Evolutionary conservation across 1,284 basidiomycete species (phyloP).

Genomic region (Coniferiporia sulphurascens): DNA sequence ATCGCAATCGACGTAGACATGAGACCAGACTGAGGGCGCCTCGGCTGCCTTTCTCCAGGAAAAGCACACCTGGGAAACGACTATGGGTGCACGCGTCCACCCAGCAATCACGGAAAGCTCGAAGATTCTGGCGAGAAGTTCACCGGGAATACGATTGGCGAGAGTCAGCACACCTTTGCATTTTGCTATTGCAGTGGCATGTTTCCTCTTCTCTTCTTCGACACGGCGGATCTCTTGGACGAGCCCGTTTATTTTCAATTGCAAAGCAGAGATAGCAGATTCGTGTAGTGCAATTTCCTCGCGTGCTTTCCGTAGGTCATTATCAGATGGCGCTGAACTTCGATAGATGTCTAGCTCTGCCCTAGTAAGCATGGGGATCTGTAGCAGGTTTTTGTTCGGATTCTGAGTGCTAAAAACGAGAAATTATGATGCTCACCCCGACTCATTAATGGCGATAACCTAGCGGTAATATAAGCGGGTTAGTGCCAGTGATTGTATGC

Average conservation of each 20-base stretch:
- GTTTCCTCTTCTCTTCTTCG: constrained; percentile 38
- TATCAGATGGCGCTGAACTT: constrained; percentile 5
- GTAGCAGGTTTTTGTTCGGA: background rate
- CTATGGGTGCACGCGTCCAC: constrained; percentile 52
- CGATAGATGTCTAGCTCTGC: constrained; percentile 6
- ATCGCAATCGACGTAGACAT: constrained; percentile 48
- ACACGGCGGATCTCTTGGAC: constrained; percentile 38
- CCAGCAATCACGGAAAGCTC: constrained; percentile 44
- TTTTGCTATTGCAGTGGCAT: constrained; percentile 37
- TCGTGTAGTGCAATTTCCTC: constrained; percentile 15
- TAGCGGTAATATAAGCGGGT: too few species aligned
- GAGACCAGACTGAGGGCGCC: constrained; percentile 53
- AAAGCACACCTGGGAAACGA: constrained; percentile 55
- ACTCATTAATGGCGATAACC: too few species aligned
- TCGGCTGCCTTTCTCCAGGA: constrained; percentile 52
- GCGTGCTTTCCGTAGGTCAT: constrained; percentile 12
- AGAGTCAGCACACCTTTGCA: constrained; percentile 49
- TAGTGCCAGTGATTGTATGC: too few species aligned
- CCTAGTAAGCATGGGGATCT: background rate
- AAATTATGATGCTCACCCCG: too few species aligned
- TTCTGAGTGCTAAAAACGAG: background rate
- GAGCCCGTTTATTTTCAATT: constrained; percentile 23
- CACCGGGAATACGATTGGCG: constrained; percentile 49
- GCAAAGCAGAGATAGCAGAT: background rate
- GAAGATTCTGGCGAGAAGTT: constrained; percentile 53